Conservation (phyloP, 2,329 filamentous ascomycete species). For the Aspergillus ochraceus region DNA sequence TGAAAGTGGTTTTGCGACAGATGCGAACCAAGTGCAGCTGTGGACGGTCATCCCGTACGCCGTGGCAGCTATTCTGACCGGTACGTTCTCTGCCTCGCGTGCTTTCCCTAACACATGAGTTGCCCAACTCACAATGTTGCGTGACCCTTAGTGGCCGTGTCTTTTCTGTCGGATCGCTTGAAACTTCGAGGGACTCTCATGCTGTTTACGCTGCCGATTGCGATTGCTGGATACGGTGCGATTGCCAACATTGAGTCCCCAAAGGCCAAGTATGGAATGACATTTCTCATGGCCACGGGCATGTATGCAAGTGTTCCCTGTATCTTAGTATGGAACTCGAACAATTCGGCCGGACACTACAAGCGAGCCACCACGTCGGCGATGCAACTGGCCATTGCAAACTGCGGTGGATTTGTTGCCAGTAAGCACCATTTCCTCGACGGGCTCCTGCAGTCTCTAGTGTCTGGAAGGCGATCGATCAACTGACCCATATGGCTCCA, state of each 20-base stretch:
- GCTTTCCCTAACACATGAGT: neutral
- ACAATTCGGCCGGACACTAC: constrained; percentile 69
- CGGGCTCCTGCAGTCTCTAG: neutral
- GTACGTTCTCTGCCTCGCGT: constrained; percentile 31
- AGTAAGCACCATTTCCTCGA: constrained; percentile 38
- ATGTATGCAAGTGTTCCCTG: constrained; percentile 64
- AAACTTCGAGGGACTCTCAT: constrained; percentile 62
- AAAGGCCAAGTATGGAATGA: constrained; percentile 63
- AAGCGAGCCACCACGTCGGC: constrained; percentile 68
- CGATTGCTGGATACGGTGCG: constrained; percentile 65
- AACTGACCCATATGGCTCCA: constrained; percentile 22
- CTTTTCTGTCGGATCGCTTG: constrained; percentile 62
- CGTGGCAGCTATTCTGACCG: constrained; percentile 57
- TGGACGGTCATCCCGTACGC: constrained; percentile 67
- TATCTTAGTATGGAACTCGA: constrained; percentile 65
- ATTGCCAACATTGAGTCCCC: constrained; percentile 58
- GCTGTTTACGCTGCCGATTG: constrained; percentile 62
- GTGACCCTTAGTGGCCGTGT: constrained; percentile 30
- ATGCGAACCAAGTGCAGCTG: constrained; percentile 59
- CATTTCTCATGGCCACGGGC: constrained; percentile 66
- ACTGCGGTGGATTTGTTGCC: constrained; percentile 66
- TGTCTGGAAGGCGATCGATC: neutral
- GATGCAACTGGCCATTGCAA: constrained; percentile 65
- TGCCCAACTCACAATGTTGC: neutral
- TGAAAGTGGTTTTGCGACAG: constrained; percentile 54